Conservation (phyloP, 2,329 filamentous ascomycete species). For the Botrytis galanthina region DNA sequence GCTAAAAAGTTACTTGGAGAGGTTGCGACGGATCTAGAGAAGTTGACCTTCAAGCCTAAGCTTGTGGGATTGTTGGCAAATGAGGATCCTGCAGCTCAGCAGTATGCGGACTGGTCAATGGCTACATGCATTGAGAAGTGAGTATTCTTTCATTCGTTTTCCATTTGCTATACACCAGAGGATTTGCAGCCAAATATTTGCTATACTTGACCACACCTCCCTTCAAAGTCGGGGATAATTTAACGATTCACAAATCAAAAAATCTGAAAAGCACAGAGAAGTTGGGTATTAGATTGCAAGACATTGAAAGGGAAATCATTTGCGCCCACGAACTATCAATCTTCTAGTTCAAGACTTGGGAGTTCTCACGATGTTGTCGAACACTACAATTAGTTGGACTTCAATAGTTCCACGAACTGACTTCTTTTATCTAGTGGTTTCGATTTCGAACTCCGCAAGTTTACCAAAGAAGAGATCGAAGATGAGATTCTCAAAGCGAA, state of each 20-base stretch:
- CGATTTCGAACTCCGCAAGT: constrained; percentile 77
- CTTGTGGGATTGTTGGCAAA: constrained; percentile 93
- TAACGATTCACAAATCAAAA: not conserved
- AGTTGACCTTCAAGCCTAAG: constrained; percentile 69
- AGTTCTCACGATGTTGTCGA: not conserved
- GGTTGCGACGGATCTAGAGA: constrained; percentile 71
- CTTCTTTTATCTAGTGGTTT: constrained; percentile 64
- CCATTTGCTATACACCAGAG: not conserved
- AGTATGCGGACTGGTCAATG: constrained; percentile 96
- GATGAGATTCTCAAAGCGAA: constrained; percentile 86
- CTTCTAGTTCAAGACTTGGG: not conserved
- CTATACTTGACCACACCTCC: not conserved
- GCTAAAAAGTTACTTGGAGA: constrained; percentile 78
- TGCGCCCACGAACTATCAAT: not conserved
- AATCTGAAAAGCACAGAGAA: not conserved
- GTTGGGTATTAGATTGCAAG: not conserved
- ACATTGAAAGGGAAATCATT: not conserved
- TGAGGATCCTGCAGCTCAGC: constrained; percentile 81
- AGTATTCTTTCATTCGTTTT: constrained; percentile 42
- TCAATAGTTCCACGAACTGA: constrained; percentile 7
- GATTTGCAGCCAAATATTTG: not conserved
- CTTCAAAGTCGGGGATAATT: too few relatives aligned
- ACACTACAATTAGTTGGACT: not conserved
- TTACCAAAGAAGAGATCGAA: constrained; percentile 86
- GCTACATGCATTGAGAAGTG: constrained; percentile 97